Percentiles rank a stretch among this genome's conserved stretches.
Conservation (phyloP, 2,329 filamentous ascomycete genomes). For the Samsoniella hepiali region DNA sequence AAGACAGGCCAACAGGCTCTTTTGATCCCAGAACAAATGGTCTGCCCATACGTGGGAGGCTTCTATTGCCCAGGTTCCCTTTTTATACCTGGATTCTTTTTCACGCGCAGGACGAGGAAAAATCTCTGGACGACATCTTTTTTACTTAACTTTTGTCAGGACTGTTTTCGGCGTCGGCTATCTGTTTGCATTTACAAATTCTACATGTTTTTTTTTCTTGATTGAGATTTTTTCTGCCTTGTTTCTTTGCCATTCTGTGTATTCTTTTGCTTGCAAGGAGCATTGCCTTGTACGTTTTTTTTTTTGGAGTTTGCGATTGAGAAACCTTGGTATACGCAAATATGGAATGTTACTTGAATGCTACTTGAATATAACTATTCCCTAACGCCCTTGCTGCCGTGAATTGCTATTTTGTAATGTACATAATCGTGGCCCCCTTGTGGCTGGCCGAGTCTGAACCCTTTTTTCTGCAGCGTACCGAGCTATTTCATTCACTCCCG, state of each 20-base stretch:
- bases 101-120: neutral
- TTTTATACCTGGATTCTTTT: neutral
- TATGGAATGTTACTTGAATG: neutral
- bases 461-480: no score
- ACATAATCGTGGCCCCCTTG: no score
- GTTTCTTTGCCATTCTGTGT: no score
- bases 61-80: no score
- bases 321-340: neutral
- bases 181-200: constrained; percentile 12
- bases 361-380: neutral
- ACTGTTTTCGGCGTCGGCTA: constrained; percentile 3
- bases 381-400: no score
- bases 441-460: no score
- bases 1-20: no score
- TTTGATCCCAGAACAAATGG: neutral
- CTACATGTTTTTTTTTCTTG: neutral
- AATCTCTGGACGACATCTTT: neutral
- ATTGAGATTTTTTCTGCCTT: neutral
- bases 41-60: no score
- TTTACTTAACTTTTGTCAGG: neutral
- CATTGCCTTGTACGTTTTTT: neutral
- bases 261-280: neutral
- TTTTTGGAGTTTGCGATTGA: neutral
- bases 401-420: no score
- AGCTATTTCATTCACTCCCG: no score